phyloP scores from a whole-genome alignment of 2,329 filamentous ascomycete genomes.

The Neocatenulostroma microsporum region DNA sequence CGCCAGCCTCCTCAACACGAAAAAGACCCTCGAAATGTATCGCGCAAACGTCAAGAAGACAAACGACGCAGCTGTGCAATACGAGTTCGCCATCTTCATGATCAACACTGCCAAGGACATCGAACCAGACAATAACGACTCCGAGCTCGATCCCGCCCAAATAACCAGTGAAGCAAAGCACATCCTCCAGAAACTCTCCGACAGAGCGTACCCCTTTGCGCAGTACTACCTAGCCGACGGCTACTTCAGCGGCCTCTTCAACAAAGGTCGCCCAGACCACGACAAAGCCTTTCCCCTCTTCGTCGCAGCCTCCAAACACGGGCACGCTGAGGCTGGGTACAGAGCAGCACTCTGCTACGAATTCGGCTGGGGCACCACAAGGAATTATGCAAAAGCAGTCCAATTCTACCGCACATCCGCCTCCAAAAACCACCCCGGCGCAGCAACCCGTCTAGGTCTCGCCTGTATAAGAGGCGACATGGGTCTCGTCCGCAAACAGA shows the following conservation, averaged over 20 bases:
- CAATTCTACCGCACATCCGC: conserved; percentile 88
- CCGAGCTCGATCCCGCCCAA: conserved; percentile 44
- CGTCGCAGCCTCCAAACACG: conserved; percentile 87
- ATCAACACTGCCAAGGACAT: conserved; percentile 81
- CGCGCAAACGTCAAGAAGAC: conserved; percentile 96
- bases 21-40: conserved; percentile 97
- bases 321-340: conserved; percentile 92
- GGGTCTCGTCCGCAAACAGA: conserved; percentile 58
- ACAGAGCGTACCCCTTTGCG: conserved; percentile 87
- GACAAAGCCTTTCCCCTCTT: conserved; percentile 90
- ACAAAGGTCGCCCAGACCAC: conserved; percentile 81
- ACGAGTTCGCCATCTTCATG: conserved; percentile 93
- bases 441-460: conserved; percentile 84
- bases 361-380: conserved; percentile 92
- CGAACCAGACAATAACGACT: conserved; percentile 34
- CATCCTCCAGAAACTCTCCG: conserved; percentile 78
- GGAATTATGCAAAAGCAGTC: conserved; percentile 82
- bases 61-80: conserved; percentile 80
- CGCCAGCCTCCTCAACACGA: conserved; percentile 80
- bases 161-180: conserved; percentile 79
- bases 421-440: conserved; percentile 88
- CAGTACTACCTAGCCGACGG: conserved; percentile 97
- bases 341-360: conserved; percentile 92
- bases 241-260: conserved; percentile 88
- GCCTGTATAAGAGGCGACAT: conserved; percentile 86